Evolutionary conservation across 2,329 filamentous ascomycete genomes (phyloP).

Genomic region (Arthroderma sp.): DNA sequence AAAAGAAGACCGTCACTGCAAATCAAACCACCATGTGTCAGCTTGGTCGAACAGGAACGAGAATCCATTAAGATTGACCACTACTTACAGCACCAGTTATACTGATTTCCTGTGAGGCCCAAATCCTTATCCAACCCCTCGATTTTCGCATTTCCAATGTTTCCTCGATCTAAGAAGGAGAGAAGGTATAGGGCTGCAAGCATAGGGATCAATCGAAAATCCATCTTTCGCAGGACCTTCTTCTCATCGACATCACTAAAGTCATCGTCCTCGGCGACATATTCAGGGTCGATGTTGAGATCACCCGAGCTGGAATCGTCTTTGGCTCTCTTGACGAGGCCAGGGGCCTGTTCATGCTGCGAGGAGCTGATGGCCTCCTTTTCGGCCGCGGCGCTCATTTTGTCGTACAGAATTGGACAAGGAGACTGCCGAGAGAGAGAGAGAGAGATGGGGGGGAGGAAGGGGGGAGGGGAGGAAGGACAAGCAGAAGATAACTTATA

Average conservation of each 20-base stretch:
- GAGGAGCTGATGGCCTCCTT: too few species aligned
- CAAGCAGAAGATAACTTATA: too few species aligned
- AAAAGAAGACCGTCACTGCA: slow-evolving; percentile 16
- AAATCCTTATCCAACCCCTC: slow-evolving; percentile 15
- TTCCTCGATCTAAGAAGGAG: slow-evolving; percentile 19
- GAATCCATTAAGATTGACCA: too few species aligned
- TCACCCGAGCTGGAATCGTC: not conserved
- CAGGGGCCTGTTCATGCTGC: not conserved
- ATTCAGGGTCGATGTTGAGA: not conserved
- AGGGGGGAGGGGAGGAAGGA: too few species aligned
- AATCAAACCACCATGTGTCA: not conserved
- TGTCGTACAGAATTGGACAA: too few species aligned
- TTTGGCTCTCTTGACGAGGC: not conserved
- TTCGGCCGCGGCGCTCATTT: too few species aligned
- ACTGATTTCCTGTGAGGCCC: slow-evolving; percentile 14
- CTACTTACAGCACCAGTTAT: slow-evolving; percentile 15
- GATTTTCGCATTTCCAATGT: slow-evolving; percentile 19
- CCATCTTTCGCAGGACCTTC: slow-evolving; percentile 29
- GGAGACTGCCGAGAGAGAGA: too few species aligned
- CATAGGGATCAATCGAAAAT: slow-evolving; percentile 26
- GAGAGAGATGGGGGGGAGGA: too few species aligned
- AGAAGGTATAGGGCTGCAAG: slow-evolving; percentile 27
- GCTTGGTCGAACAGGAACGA: not conserved
- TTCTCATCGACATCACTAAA: slow-evolving; percentile 29
- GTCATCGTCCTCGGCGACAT: slow-evolving; percentile 2